Percentiles rank a stretch among this genome's conserved stretches.
Evolutionary conservation across 345 rosid species (phyloP).

Genomic region (Mercurialis annua): DNA sequence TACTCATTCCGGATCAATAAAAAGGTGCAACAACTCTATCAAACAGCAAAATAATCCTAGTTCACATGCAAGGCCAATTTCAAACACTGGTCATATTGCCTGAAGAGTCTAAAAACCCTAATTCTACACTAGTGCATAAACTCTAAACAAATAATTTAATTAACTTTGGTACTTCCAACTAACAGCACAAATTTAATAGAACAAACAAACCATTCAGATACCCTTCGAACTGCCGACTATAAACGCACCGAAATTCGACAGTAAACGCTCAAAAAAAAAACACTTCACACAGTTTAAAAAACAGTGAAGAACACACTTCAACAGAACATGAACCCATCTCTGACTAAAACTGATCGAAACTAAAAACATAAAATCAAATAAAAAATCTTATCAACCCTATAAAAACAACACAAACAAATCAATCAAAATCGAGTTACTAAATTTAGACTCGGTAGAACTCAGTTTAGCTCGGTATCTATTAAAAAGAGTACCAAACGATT

Average conservation of each 20-base stretch:
- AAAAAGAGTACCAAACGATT: background rate
- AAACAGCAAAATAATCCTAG: too few species aligned
- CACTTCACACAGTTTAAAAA: background rate
- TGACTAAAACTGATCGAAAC: background rate
- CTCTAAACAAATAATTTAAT: background rate
- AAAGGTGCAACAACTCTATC: background rate
- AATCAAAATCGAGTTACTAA: constrained; percentile 3
- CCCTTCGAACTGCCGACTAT: background rate
- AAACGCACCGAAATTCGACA: background rate
- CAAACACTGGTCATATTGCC: too few species aligned
- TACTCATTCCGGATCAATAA: background rate
- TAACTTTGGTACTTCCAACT: background rate
- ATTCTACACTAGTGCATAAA: too few species aligned
- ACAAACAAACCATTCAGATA: background rate
- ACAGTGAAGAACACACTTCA: background rate
- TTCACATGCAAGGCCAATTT: too few species aligned
- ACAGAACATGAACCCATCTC: background rate
- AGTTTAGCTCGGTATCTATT: background rate
- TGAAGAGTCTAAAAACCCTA: too few species aligned
- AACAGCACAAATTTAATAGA: background rate
- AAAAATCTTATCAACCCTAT: background rate
- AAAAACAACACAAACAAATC: background rate
- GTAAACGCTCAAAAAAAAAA: background rate
- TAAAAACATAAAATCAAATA: background rate
- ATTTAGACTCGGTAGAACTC: background rate